Evolutionary conservation across 2,329 filamentous ascomycete species (phyloP).

Genomic region (Trichoderma sp.): DNA sequence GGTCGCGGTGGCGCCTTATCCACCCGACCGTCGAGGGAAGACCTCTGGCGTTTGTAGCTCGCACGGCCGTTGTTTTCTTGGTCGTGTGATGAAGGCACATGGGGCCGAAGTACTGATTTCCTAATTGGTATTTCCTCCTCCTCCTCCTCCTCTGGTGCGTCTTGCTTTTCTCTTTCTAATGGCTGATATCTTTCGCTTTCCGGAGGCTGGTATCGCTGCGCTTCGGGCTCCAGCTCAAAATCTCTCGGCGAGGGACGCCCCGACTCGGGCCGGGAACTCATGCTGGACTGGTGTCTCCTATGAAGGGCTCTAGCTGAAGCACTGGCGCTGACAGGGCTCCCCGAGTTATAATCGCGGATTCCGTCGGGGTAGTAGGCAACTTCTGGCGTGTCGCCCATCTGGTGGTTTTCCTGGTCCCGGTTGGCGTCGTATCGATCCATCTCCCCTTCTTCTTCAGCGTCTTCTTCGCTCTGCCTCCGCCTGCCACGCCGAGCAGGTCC

Average conservation of each 20-base stretch:
- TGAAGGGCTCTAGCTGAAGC: constrained; percentile 48
- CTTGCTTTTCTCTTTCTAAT: constrained; percentile 30
- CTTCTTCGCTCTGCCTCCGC: constrained; percentile 68
- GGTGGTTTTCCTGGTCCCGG: constrained; percentile 49
- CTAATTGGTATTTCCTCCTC: constrained; percentile 53
- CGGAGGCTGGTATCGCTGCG: constrained; percentile 36
- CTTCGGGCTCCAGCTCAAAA: constrained; percentile 31
- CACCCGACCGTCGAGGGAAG: constrained; percentile 54
- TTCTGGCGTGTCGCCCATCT: constrained; percentile 43
- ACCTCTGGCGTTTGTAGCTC: constrained; percentile 65
- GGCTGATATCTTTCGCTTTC: constrained; percentile 37
- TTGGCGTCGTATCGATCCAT: constrained; percentile 43
- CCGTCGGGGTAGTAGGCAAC: constrained; percentile 48
- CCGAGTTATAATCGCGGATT: constrained; percentile 56
- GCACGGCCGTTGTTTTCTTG: constrained; percentile 83
- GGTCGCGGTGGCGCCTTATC: constrained; percentile 60
- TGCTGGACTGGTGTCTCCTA: constrained; percentile 45
- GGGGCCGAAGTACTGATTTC: constrained; percentile 45
- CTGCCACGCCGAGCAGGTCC: constrained; percentile 77
- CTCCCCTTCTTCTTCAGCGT: constrained; percentile 52
- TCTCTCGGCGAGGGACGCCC: constrained; percentile 39
- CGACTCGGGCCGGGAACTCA: constrained; percentile 41
- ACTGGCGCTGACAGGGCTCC: constrained; percentile 59
- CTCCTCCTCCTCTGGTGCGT: constrained; percentile 37
- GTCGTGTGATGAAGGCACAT: constrained; percentile 67